Evolutionary conservation across 2,329 filamentous ascomycete genomes (phyloP).

Genomic region (Hawksworthiomyces lignivorus): DNA sequence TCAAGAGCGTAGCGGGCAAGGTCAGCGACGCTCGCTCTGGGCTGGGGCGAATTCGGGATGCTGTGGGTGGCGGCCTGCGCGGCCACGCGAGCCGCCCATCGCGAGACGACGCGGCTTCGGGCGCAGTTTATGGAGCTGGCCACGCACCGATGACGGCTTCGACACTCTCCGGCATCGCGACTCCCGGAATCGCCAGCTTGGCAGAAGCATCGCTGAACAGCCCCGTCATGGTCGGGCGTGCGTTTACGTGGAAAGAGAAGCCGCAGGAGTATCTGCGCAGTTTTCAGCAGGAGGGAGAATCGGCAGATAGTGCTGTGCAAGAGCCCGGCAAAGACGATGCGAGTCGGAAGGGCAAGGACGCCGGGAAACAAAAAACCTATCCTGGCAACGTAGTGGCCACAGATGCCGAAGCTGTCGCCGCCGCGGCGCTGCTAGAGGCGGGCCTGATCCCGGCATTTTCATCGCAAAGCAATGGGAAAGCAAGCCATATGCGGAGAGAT

Average conservation of each 20-base stretch:
- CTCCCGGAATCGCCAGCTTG: conserved; percentile 28
- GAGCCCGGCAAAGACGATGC: conserved; percentile 9
- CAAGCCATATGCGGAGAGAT: conserved; percentile 36
- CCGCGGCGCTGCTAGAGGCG: conserved; percentile 1
- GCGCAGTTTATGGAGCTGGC: no score
- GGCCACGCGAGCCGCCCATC: conserved; percentile 49
- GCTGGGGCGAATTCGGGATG: conserved; percentile 78
- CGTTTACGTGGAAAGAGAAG: conserved; percentile 58
- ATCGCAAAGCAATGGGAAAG: conserved; percentile 14
- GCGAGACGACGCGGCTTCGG: conserved; percentile 42
- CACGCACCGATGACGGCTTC: no score
- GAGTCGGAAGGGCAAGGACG: not conserved
- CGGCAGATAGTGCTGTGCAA: conserved; percentile 4
- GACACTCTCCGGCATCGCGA: not conserved
- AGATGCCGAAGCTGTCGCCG: conserved; percentile 10
- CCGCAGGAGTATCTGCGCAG: conserved; percentile 47
- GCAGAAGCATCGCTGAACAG: conserved; percentile 31
- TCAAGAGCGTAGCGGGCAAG: conserved; percentile 72
- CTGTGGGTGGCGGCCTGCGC: conserved; percentile 56
- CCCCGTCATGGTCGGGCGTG: conserved; percentile 36
- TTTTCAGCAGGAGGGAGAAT: conserved; percentile 13
- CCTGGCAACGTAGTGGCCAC: not conserved
- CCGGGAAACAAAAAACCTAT: not conserved
- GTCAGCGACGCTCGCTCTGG: conserved; percentile 76
- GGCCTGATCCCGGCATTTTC: conserved; percentile 2